These are phyloP conservation scores for Trichoderma virens DNA, from an alignment of 495 filamentous ascomycete genomes.

Conservation along the genomic window DNA sequence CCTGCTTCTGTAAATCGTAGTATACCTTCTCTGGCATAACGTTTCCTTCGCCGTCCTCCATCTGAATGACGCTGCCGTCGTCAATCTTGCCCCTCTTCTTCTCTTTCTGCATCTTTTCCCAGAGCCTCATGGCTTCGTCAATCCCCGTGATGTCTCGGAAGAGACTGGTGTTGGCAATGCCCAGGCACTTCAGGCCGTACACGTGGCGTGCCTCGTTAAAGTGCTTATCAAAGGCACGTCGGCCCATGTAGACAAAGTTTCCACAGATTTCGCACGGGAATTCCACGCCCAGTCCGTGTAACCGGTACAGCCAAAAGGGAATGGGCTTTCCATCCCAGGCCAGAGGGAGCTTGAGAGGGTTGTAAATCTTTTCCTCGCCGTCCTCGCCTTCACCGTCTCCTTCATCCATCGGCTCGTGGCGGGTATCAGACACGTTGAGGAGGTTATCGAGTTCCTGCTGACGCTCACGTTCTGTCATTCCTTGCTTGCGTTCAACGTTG, in stretches of 20 bases:
- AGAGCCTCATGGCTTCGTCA: conserved; percentile 75
- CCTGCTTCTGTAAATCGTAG: conserved; percentile 70
- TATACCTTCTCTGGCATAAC: conserved; percentile 99
- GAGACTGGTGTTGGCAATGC: conserved; percentile 84
- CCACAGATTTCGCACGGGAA: conserved; percentile 95
- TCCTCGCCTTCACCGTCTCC: conserved; percentile 48
- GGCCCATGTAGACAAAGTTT: conserved; percentile 95
- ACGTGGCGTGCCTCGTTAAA: conserved; percentile 91
- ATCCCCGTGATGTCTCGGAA: conserved; percentile 94
- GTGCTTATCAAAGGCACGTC: conserved; percentile 94
- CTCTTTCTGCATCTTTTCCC: conserved; percentile 88
- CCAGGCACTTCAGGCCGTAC: conserved; percentile 85
- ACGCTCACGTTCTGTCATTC: conserved; percentile 92
- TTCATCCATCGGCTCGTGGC: conserved; percentile 21
- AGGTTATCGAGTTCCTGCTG: conserved; percentile 87
- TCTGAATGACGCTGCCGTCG: conserved; percentile 82
- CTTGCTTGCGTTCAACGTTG: conserved; percentile 89
- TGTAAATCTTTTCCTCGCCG: conserved; percentile 87
- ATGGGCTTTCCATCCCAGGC: conserved; percentile 99
- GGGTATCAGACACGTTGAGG: conserved; percentile 51
- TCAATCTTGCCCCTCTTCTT: conserved; percentile 68
- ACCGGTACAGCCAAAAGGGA: conserved; percentile 96
- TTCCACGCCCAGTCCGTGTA: conserved; percentile 92
- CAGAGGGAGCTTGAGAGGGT: conserved; percentile 88
- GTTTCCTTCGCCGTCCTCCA: conserved; percentile 96